Conservation (phyloP, 768 basidiomycete species). For the Terana coerulea region DNA sequence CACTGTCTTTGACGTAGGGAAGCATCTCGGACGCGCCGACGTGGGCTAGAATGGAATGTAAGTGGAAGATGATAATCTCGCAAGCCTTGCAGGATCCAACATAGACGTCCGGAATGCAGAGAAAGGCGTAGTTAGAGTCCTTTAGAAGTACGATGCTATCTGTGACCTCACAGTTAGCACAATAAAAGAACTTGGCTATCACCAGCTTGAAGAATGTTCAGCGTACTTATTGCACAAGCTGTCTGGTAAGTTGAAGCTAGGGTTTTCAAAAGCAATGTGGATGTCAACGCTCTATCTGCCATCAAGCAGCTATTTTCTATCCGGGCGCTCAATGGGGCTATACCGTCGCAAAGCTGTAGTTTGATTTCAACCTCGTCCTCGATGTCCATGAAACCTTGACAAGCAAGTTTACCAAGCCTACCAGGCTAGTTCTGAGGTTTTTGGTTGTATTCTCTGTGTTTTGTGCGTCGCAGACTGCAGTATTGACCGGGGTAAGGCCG, state of each 20-base stretch:
- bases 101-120: conserved; percentile 29
- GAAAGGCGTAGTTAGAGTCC: background rate
- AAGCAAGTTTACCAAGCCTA: too few relatives aligned
- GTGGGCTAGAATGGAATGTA: conserved; percentile 38
- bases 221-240: conserved; percentile 19
- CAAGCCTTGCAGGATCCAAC: conserved; percentile 17
- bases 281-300: too few relatives aligned
- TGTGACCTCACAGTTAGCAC: conserved; percentile 22
- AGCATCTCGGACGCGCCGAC: conserved; percentile 33
- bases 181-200: conserved; percentile 17
- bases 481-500: too few relatives aligned
- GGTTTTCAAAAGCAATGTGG: too few relatives aligned
- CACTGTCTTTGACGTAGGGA: conserved; percentile 26
- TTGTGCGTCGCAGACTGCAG: too few relatives aligned
- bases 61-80: conserved; percentile 33
- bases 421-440: too few relatives aligned
- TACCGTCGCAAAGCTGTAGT: too few relatives aligned
- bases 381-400: too few relatives aligned
- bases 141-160: conserved; percentile 23
- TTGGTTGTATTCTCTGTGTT: too few relatives aligned
- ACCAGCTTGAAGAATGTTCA: conserved; percentile 28
- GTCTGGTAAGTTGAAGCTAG: conserved; percentile 12
- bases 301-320: too few relatives aligned
- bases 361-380: too few relatives aligned
- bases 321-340: too few relatives aligned